Base-by-base conservation (phyloP, 495 filamentous ascomycete species). In the Trichoderma reesei region DNA sequence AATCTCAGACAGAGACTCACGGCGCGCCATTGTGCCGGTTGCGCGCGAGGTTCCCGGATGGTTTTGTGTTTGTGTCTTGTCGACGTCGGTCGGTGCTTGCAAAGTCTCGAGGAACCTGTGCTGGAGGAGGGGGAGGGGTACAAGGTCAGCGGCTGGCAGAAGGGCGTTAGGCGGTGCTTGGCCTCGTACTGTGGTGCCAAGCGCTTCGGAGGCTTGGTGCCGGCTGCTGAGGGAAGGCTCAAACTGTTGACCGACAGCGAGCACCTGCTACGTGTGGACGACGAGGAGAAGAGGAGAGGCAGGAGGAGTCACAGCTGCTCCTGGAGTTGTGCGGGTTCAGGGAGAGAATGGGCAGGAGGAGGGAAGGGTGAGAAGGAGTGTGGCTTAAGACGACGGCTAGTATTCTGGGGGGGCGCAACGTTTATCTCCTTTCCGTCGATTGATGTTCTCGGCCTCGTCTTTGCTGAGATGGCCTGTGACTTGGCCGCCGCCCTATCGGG, bases 1-100 rank as follows among this genome's bases (percentile, higher is more conserved):
- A 48, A 83, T 72, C 38, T 87, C 83, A 4, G 77, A 73, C 64
- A 87, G 74, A 16, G 83, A 82, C 41, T 82, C 77, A 38, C 72
- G 72, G 38, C 76, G 75, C 13, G 74, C 68, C 39, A 70, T 72
- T 63, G 70, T 74, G 33, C 71, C 71, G 7, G 26, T 79, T 75
- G 38, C 44, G 44, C 44, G 44, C 44, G 20, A 85, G 68, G 68
- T 84, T 90, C 70, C 90, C 74, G 31, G 59, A 61, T 9, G 61
- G n/a, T 3, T 41, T 31, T 11, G 38, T 9, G 39, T 26, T 44
- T 26, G 26, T 26, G 26, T 26, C 26, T 26, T 26, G 26, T 38
- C 16, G 36, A 14, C 26, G 61, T 16, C 13, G 31, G 3, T 42
- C 41, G 26, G n/a, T 48, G 26, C 51, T 9, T 56, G 11, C 26